A percentile compares a stretch with the other conserved stretches of the same genome.
phyloP scores from a whole-genome alignment of 1,284 basidiomycete genomes.

The Ceraceosorus guamensis region DNA sequence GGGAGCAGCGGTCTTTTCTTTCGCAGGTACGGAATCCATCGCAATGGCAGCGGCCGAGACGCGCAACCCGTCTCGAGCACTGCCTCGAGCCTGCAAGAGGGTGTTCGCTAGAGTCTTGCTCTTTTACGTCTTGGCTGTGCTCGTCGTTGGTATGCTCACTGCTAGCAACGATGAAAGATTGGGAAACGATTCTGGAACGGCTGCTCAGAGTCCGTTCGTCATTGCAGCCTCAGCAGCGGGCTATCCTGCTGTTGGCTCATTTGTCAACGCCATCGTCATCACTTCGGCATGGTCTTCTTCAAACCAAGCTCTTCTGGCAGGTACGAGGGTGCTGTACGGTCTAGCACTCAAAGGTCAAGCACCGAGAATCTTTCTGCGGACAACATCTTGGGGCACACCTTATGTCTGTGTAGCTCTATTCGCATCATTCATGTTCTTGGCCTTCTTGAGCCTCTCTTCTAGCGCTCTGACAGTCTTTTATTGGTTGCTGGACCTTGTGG shows the following conservation, averaged over 20 bases:
- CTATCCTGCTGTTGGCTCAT: neutral
- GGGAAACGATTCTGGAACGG: constrained; percentile 56
- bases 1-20: constrained; percentile 54
- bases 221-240: constrained; percentile 54
- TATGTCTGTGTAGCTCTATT: constrained; percentile 6
- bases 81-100: constrained; percentile 50
- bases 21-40: constrained; percentile 57
- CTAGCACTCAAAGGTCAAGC: constrained; percentile 53
- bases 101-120: constrained; percentile 65
- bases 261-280: constrained; percentile 51
- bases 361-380: constrained; percentile 46
- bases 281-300: constrained; percentile 57
- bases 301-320: constrained; percentile 56
- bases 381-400: neutral
- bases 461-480: constrained; percentile 53
- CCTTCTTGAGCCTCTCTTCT: constrained; percentile 58
- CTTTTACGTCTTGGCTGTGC: constrained; percentile 55
- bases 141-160: constrained; percentile 69
- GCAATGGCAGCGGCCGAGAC: constrained; percentile 51
- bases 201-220: constrained; percentile 73
- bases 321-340: constrained; percentile 55
- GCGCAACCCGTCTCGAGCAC: constrained; percentile 19
- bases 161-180: constrained; percentile 61
- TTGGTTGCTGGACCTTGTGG: constrained; percentile 18
- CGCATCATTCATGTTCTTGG: constrained; percentile 48